These are phyloP conservation scores for Fusarium pseudoanthophilum DNA, from an alignment of 2,329 filamentous ascomycete species.

Conservation along the genomic window DNA sequence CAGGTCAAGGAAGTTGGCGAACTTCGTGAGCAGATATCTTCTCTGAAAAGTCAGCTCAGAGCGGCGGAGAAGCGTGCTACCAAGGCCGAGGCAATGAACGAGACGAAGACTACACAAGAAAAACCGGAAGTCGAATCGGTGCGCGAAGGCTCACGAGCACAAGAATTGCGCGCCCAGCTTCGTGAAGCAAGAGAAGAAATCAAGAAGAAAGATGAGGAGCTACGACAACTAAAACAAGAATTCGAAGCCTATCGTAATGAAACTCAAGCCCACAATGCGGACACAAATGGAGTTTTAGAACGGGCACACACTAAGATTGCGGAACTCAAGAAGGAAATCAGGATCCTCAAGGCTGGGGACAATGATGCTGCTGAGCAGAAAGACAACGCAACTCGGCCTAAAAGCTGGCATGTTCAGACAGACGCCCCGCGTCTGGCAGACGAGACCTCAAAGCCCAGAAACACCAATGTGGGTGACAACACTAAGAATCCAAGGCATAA, in stretches of 20 bases:
- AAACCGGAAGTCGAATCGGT: conserved; percentile 38
- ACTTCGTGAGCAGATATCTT: conserved; percentile 64
- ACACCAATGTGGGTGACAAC: background rate
- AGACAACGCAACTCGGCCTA: conserved; percentile 39
- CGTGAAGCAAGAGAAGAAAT: conserved; percentile 57
- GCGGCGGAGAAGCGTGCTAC: conserved; percentile 57
- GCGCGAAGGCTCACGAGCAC: conserved; percentile 43
- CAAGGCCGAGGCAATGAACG: conserved; percentile 48
- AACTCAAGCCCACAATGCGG: conserved; percentile 63
- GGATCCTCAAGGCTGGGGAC: conserved; percentile 53
- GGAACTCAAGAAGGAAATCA: conserved; percentile 65
- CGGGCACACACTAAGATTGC: conserved; percentile 67
- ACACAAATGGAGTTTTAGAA: conserved; percentile 65
- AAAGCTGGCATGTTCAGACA: conserved; percentile 46
- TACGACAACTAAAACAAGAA: conserved; percentile 61
- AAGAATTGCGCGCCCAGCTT: conserved; percentile 56
- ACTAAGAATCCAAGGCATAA: conserved; percentile 7
- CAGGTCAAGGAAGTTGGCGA: conserved; percentile 64
- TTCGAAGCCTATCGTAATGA: conserved; percentile 65
- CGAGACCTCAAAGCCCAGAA: conserved; percentile 6
- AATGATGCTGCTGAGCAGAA: conserved; percentile 13
- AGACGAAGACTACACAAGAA: conserved; percentile 42
- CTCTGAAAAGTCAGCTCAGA: conserved; percentile 62
- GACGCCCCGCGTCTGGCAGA: conserved; percentile 25
- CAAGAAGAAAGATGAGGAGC: conserved; percentile 59